A percentile compares a stretch with the other conserved stretches of the same genome.
Conservation (phyloP, 768 basidiomycete species). For the Suillus hirtellus region DNA sequence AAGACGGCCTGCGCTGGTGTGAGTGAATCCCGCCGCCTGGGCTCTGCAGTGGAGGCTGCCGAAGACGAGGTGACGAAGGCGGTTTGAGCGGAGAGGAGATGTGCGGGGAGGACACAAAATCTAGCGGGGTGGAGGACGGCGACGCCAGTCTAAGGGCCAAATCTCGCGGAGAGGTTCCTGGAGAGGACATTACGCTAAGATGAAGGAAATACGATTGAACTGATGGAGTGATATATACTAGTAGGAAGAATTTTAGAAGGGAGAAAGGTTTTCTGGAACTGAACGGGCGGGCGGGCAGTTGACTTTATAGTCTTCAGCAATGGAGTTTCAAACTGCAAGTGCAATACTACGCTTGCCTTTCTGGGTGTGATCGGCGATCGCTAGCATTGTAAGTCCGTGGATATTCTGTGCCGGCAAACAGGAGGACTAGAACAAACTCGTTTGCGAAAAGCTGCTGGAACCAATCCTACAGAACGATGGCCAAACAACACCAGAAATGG, state of each 20-base stretch:
- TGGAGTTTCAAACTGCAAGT: neutral
- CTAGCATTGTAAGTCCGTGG: neutral
- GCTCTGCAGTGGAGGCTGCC: constrained; percentile 1
- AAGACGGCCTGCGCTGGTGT: neutral
- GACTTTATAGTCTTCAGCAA: neutral
- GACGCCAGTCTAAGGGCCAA: neutral
- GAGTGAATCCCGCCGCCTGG: neutral
- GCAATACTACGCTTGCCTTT: constrained; percentile 5
- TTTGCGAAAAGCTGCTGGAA: neutral
- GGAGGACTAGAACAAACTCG: neutral
- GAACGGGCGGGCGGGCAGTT: neutral
- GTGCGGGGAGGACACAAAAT: constrained; percentile 25
- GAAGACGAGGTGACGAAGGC: constrained; percentile 14
- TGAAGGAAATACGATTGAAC: neutral
- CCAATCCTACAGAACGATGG: neutral
- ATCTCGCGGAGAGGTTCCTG: constrained; percentile 1
- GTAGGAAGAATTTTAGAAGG: neutral
- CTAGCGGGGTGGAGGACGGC: neutral
- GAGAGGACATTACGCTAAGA: neutral
- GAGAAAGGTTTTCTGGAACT: neutral
- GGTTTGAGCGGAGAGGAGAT: constrained; percentile 30
- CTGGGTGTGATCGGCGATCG: neutral
- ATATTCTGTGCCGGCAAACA: neutral
- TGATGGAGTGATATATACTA: neutral
- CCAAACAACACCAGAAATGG: neutral